These are phyloP conservation scores for Aspergillus panamensis DNA, from an alignment of 495 filamentous ascomycete species.

Conservation along the genomic window DNA sequence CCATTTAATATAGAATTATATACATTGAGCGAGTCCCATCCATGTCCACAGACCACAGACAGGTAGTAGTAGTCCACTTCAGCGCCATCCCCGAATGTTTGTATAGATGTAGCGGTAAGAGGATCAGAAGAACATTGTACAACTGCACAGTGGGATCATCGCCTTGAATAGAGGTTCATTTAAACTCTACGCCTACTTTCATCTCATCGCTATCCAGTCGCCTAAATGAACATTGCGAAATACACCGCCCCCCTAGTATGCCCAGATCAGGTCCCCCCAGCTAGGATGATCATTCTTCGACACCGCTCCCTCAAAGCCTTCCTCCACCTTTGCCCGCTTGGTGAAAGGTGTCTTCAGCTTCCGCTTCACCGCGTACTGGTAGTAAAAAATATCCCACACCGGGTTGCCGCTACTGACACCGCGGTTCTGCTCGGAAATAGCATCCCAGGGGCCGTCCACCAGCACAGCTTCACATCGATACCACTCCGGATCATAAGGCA, in stretches of 20 bases:
- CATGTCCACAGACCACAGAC: no score
- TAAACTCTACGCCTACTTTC: no score
- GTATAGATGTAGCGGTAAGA: no score
- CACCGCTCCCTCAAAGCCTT: conserved; percentile 8
- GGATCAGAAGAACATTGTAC: no score
- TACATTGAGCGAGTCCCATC: no score
- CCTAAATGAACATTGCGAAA: no score
- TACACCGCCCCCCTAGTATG: not conserved
- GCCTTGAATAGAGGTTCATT: no score
- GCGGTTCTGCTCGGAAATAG: conserved; percentile 25
- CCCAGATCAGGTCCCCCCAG: conserved; percentile 14
- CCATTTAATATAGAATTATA: no score
- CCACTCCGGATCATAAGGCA: conserved; percentile 33
- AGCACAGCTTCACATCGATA: conserved; percentile 37
- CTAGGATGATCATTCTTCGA: conserved; percentile 6
- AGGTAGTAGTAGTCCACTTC: no score
- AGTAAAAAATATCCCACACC: conserved; percentile 12
- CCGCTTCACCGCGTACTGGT: conserved; percentile 11
- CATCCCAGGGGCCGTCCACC: conserved; percentile 34
- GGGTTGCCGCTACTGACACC: conserved; percentile 23
- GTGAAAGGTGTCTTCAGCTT: not conserved
- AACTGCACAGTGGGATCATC: no score
- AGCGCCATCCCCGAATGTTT: no score
- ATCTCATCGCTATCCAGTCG: no score
- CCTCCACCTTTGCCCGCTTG: not conserved